Evolutionary conservation across 768 basidiomycete species (phyloP), one percentile per base, ranked within the genome.

Genomic region (Boletus speciosus): DNA sequence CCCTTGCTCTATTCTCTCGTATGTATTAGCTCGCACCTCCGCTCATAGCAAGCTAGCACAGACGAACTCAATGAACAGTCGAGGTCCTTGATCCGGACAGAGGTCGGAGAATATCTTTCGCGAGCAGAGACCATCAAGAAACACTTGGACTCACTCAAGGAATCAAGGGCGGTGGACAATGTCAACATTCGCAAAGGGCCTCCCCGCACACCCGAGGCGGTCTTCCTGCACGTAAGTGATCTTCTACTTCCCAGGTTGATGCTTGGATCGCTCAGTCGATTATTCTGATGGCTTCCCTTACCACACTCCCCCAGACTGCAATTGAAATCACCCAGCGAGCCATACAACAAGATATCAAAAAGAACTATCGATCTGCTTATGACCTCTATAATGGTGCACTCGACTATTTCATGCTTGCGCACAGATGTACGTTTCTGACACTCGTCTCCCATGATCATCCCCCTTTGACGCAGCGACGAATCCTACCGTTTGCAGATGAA

Each of bases 391-490:
- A 88, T 73, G 94, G 96, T 76, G 81, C 91, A 4, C 78, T 98
- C 51, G 96, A 98, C 68, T 98, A 94, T 72, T 98, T 98, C 73
- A 91, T 97, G 87, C 88, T 97, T 64, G 93, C 94, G 6, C 77
- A 93, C 65, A 93, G 93, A 71, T 93, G 93, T 93, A 57, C 15
- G 65, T 56, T 42, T 32, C 6, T 14, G 16, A 11, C 14, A 8
- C 21, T 46, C 10, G 5, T 19, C n/a, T 16, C 1, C 23, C 6
- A 5, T 23, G 5, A 29, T 4, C 16, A 0, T 50, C n/a, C 6
- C 6, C 11, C 19, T 29, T 4, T 35, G 25, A 46, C 32, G 6
- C 27, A 29, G 1, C 16, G 11, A 42, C 8, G 19, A 31, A 35
- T 6, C 27, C 27, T 43, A 9, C 15, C 16, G 14, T 40, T 41